phyloP scores from a whole-genome alignment of 192 early-diverging fungal species.

The Chytriomyces confervae region DNA sequence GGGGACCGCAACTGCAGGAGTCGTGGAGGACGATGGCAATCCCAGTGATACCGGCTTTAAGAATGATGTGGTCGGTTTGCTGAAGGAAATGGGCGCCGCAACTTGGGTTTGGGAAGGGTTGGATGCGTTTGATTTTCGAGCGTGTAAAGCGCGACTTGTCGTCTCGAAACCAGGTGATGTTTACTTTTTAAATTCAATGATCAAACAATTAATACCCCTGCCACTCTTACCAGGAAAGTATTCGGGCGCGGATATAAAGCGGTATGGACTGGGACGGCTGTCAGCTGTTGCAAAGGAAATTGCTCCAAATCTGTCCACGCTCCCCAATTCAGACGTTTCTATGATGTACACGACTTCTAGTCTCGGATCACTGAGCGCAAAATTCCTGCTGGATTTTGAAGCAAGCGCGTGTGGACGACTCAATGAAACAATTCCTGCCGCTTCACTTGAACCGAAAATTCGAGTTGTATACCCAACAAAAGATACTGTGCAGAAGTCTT shows the following conservation, averaged over 20 bases:
- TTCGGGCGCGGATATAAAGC: background rate
- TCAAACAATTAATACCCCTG: too few relatives aligned
- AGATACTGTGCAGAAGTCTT: constrained; percentile 30
- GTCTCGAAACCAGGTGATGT: constrained; percentile 25
- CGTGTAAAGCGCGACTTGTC: constrained; percentile 24
- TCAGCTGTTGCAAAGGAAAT: constrained; percentile 18
- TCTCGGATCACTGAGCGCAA: constrained; percentile 9
- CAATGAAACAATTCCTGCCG: background rate
- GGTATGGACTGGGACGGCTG: constrained; percentile 21
- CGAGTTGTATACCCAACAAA: constrained; percentile 38
- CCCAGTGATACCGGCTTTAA: constrained; percentile 6
- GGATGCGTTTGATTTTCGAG: constrained; percentile 3
- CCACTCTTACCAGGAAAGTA: background rate
- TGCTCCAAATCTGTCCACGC: background rate
- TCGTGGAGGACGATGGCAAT: constrained; percentile 18
- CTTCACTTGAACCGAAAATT: constrained; percentile 3
- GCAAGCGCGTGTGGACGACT: constrained; percentile 8
- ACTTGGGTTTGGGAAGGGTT: constrained; percentile 12
- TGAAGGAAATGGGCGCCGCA: constrained; percentile 39
- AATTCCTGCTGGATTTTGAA: constrained; percentile 14
- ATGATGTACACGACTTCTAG: constrained; percentile 19
- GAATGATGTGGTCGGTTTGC: constrained; percentile 18
- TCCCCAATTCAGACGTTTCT: background rate
- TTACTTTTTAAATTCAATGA: too few relatives aligned
- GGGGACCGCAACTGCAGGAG: background rate